Evolutionary conservation across 371 early-diverging fungal species (phyloP).

Genomic region (Mucor sp.): DNA sequence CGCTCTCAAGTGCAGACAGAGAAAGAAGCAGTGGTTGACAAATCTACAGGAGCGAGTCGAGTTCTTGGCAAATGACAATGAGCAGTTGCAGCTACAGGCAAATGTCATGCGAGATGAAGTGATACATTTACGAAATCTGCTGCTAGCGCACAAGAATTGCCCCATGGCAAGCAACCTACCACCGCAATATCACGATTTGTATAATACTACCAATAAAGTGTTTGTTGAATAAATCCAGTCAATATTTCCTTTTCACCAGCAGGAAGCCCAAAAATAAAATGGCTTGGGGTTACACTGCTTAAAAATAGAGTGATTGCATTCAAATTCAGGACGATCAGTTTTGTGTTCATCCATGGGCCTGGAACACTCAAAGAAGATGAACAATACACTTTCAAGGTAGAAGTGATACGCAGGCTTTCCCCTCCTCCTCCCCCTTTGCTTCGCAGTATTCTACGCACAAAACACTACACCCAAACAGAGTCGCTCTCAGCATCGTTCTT

Average conservation of each 20-base stretch:
- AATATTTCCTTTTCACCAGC: neutral
- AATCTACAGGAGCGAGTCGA: constrained; percentile 79
- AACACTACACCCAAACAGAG: neutral
- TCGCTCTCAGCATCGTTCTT: neutral
- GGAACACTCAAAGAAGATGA: neutral
- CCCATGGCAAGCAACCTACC: neutral
- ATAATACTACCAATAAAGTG: neutral
- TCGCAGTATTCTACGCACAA: neutral
- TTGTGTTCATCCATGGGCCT: neutral
- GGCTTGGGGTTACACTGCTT: neutral
- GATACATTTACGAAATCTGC: constrained; percentile 44
- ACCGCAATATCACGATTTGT: neutral
- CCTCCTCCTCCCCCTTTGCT: neutral
- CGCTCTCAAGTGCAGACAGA: constrained; percentile 89
- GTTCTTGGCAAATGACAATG: constrained; percentile 70
- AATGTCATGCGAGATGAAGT: constrained; percentile 71
- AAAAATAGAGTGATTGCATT: neutral
- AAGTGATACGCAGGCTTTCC: neutral
- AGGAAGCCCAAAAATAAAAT: neutral
- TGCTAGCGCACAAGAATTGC: constrained; percentile 64
- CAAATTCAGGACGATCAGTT: neutral
- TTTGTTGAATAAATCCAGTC: neutral
- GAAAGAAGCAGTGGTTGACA: constrained; percentile 85
- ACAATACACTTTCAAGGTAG: neutral
- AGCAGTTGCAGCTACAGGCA: constrained; percentile 66